Evolutionary conservation across 805 yeast genomes (phyloP), one percentile per base, ranked within the genome.

Genomic region (Kodamaea kakaduensis): DNA sequence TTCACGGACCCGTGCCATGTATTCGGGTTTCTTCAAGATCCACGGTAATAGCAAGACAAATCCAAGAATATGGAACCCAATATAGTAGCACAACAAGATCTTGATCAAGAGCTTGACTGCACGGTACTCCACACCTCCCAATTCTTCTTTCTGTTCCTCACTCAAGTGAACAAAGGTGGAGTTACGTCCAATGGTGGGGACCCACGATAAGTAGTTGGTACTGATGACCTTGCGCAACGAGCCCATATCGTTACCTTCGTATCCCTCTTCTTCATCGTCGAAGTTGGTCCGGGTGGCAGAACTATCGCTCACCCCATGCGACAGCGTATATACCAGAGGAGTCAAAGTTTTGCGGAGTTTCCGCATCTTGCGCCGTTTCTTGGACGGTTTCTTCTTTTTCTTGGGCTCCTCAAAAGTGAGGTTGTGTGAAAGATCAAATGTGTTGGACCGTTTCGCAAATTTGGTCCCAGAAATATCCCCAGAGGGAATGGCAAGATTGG

Each of bases 71-170:
- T 84, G 87, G 51, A 86, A 78, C 0, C 96, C 95, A 37, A 88
- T 43, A 49, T 85, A 88, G 52, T 85, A 93, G 5, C 57, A 40
- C 0, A 77, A 53, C 9, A 90, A 59, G 29, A 90, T 73, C 44
- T 74, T 73, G 39, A 83, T 77, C 38, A 93, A 62, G 7, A 88
- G 62, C 51, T 87, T 87, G 39, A 85, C 71, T 0, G 99, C 87
- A 28, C 97, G 73, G 55, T 93, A 93, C 53, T 93, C 99, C 10
- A 93, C 96, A 32, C 98, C 99, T 24, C 98, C 99, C 24, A 93
- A 63, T 56, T 93, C 99, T 40, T 84, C 94, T 50, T 86, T 88
- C 56, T 93, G 97, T 16, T 73, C 80, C 23, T 79, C 85, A 3
- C 86, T 77, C 27, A 93, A 58, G 10, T 83, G 83, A 2, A 87